Conservation (phyloP, 805 yeast species). For the Pichia scutulata region DNA sequence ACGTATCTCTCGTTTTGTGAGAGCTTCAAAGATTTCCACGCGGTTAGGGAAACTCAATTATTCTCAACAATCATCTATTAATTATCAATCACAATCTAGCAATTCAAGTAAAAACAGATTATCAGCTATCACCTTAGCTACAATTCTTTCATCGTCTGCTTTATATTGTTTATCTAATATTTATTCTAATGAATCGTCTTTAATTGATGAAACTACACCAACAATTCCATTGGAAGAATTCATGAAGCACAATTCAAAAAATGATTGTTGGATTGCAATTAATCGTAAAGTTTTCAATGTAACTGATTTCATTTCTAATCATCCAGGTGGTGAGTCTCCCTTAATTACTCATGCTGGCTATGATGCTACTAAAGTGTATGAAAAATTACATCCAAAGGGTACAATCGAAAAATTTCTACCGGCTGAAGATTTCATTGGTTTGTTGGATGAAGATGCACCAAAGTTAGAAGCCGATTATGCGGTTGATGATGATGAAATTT, state of each 20-base stretch:
- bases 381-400: constrained; percentile 89
- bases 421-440: constrained; percentile 54
- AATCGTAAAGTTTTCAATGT: constrained; percentile 76
- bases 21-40: neutral
- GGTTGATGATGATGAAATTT: constrained; percentile 33
- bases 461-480: constrained; percentile 24
- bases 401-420: constrained; percentile 59
- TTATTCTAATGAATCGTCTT: constrained; percentile 7
- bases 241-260: constrained; percentile 44
- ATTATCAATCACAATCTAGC: neutral
- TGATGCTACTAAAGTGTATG: constrained; percentile 62
- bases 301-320: constrained; percentile 42
- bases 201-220: neutral
- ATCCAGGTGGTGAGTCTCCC: constrained; percentile 47
- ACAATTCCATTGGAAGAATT: constrained; percentile 32
- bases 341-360: constrained; percentile 41
- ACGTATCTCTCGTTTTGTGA: neutral
- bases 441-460: constrained; percentile 29
- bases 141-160: neutral
- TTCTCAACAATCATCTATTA: neutral
- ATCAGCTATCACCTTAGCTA: neutral
- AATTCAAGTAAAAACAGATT: neutral
- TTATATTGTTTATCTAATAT: neutral
- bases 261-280: constrained; percentile 80
- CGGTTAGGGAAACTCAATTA: neutral